phyloP scores from a whole-genome alignment of 1,284 basidiomycete genomes.

The Pterulicium gracile region DNA sequence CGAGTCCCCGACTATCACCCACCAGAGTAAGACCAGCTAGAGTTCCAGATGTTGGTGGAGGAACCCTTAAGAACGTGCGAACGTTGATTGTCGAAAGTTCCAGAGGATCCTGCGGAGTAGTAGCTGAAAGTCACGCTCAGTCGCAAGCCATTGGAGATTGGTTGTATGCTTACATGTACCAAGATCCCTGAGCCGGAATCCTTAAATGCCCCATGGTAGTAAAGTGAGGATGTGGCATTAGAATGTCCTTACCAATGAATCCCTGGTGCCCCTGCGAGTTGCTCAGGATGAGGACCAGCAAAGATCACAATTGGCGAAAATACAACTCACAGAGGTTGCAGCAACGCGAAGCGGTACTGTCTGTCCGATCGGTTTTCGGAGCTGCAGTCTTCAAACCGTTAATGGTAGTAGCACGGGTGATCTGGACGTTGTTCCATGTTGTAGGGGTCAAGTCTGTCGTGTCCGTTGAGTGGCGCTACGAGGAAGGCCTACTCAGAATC shows the following conservation, averaged over 20 bases:
- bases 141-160: background rate
- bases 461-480: slow-evolving; percentile 20
- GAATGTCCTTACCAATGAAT: slow-evolving; percentile 19
- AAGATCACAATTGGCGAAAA: background rate
- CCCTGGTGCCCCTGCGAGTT: slow-evolving; percentile 21
- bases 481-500: background rate
- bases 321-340: slow-evolving; percentile 14
- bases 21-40: slow-evolving; percentile 22
- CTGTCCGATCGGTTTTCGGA: slow-evolving; percentile 14
- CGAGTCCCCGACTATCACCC: slow-evolving; percentile 1
- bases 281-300: background rate
- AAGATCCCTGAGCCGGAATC: slow-evolving; percentile 17
- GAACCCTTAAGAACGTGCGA: slow-evolving; percentile 24
- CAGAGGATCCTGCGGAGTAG: slow-evolving; percentile 24
- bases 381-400: slow-evolving; percentile 14
- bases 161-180: slow-evolving; percentile 20
- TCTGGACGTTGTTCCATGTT: slow-evolving; percentile 16
- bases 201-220: slow-evolving; percentile 14
- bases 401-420: slow-evolving; percentile 14
- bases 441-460: slow-evolving; percentile 11
- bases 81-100: slow-evolving; percentile 22
- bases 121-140: slow-evolving; percentile 15
- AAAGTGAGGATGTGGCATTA: background rate
- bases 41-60: slow-evolving; percentile 24
- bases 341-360: slow-evolving; percentile 14